A percentile compares a stretch with the other conserved stretches of the same genome.
phyloP scores from a whole-genome alignment of 768 basidiomycete species.

The Hydnomerulius pinastri region DNA sequence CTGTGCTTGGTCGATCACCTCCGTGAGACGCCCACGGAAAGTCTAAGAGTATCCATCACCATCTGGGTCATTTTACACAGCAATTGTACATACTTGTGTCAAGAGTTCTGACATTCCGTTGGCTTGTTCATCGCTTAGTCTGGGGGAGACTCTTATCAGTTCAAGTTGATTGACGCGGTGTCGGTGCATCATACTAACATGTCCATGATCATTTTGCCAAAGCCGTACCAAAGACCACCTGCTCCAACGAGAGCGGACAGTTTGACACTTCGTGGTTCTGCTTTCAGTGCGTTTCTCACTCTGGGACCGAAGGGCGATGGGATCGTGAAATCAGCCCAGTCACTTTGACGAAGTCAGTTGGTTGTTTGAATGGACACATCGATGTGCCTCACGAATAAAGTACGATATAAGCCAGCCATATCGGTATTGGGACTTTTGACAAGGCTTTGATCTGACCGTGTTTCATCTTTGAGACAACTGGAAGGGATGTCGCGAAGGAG shows the following conservation, averaged over 20 bases:
- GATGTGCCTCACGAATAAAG: conserved; percentile 63
- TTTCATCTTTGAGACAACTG: conserved; percentile 10
- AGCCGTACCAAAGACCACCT: conserved; percentile 90
- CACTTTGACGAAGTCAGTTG: conserved; percentile 46
- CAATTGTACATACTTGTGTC: conserved; percentile 50
- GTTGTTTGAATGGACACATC: neutral
- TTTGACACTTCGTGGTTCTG: conserved; percentile 84
- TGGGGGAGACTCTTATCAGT: conserved; percentile 32
- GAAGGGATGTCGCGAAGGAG: neutral
- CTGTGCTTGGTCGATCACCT: conserved; percentile 84
- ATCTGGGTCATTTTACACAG: conserved; percentile 5
- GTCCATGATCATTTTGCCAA: conserved; percentile 83
- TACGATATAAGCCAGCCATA: conserved; percentile 90
- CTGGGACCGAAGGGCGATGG: conserved; percentile 74
- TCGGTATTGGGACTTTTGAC: conserved; percentile 80
- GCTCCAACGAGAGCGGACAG: conserved; percentile 83
- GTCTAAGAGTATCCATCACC: conserved; percentile 46
- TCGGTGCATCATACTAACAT: conserved; percentile 53
- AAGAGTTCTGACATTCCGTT: conserved; percentile 72
- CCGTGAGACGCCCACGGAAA: conserved; percentile 74
- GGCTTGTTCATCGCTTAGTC: conserved; percentile 75
- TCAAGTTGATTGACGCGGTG: neutral
- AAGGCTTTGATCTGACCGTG: conserved; percentile 65
- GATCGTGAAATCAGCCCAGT: conserved; percentile 88
- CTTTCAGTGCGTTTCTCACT: conserved; percentile 85